Evolutionary conservation across 2,329 filamentous ascomycete species (phyloP), one percentile per base, ranked within the genome.

Genomic region (Fusarium sp.): DNA sequence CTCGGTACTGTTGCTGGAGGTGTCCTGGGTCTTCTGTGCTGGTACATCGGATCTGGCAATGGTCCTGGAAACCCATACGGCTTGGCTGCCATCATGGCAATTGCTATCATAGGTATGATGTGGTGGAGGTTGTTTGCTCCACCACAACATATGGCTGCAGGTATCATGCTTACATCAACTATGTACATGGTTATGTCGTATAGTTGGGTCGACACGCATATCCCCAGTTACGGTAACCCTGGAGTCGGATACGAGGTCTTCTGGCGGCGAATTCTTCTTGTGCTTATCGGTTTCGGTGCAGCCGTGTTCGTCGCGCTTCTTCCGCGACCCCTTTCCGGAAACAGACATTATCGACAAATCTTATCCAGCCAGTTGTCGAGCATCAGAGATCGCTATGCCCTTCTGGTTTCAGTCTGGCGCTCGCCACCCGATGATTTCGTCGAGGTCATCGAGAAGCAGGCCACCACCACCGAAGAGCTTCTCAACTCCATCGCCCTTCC

Each of bases 161-260:
- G 69, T 13, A 70, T 75, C 20, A 73, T 75, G 72, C 71, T 75
- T 35, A 72, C 69, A 13, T 70, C 59, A 5, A 75, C 72, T 7
- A 74, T 72, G 48, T 75, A 64, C 30, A 69, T 75, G 56, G 72
- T 75, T 3, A 45, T 62, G 5, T 70, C 70, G 5, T 75, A 75
- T 33, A 75, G 72, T 26, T 75, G 72, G 72, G 68, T 75, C 1
- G 72, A 75, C 9, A 75, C 69, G 3, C 72, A 75, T 15, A 71
- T 68, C 13, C 66, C 67, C 1, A 50, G 45, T 20, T 75, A 75
- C 8, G 72, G 72, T 5, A 75, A 68, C 6, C 65, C 65, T 3
- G 65, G 65, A 6, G 65, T 68, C 4, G 65, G 65, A 30, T 68
- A 68, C 6, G 64, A 54, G 0, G 65, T 68, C 4, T 68, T 68